Conservation (phyloP, 2,329 filamentous ascomycete species). For the Fonsecaea erecta region DNA sequence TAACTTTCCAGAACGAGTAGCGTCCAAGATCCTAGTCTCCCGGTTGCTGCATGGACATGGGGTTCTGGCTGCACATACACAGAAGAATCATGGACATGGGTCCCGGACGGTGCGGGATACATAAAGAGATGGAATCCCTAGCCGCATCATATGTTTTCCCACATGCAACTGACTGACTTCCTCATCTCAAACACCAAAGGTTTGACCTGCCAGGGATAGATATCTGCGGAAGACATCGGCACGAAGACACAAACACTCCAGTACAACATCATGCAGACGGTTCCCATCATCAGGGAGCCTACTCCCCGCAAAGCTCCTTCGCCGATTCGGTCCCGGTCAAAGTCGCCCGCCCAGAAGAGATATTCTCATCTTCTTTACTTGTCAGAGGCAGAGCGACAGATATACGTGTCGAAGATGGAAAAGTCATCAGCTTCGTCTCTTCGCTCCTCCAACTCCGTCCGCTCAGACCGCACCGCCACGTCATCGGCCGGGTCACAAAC, state of each 20-base stretch:
- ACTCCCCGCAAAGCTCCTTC: conserved; percentile 13
- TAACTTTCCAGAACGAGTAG: conserved; percentile 13
- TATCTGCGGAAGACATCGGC: background rate
- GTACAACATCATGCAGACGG: conserved; percentile 8
- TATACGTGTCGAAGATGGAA: conserved; percentile 24
- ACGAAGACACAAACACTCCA: background rate
- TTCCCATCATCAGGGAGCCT: conserved; percentile 18
- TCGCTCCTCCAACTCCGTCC: conserved; percentile 73
- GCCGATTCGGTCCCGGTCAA: conserved; percentile 11
- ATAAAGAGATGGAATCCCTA: conserved; percentile 4
- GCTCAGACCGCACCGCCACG: conserved; percentile 70
- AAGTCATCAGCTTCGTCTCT: conserved; percentile 65
- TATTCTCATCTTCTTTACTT: conserved; percentile 33
- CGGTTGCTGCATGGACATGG: conserved; percentile 16
- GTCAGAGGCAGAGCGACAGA: conserved; percentile 27
- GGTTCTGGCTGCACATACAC: background rate
- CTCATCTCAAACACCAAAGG: background rate
- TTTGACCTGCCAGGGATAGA: background rate
- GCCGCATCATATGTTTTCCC: background rate
- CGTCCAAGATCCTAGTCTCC: conserved; percentile 5
- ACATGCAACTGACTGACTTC: background rate
- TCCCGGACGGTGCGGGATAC: background rate
- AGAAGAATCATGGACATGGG: conserved; percentile 3
- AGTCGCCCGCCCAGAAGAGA: conserved; percentile 20
- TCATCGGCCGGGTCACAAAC: conserved; percentile 67